Evolutionary conservation across 108 stramenopile genomes (phyloP), one percentile per base, ranked within the genome.

Genomic region (Parietichytrium sp.): DNA sequence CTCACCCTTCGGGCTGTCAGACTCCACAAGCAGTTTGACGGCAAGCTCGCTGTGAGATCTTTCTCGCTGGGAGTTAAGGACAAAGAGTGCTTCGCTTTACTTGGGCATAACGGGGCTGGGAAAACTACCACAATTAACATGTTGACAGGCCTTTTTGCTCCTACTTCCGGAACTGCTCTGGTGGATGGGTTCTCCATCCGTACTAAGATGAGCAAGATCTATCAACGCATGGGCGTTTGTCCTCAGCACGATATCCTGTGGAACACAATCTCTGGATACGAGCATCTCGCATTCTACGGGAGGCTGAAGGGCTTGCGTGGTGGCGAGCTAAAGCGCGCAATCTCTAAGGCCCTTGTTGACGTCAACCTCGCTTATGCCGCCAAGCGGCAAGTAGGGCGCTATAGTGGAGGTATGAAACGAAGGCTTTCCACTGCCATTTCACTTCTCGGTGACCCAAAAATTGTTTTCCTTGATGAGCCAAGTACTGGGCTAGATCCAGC

Each of bases 121-220:
- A 92, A 92, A 29, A 89, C 88, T 7, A 91, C 91, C 23, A 91
- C 91, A 12, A 96, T 99, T 48, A 87, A 85, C 52, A 95, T 96
- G 94, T 85, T 98, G n/a, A 95, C 96, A 18, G 97, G 98, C 27
- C 93, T 96, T 52, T 48, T 97, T 29, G 89, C 91, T 6, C 92
- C 95, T 27, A 95, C 95, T 3, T 83, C 86, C n/a, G 98, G 98
- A 26, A 85, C 89, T 72, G 95, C 94, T 25, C 82, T 15, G 18
- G 49, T 80, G 47, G 23, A 80, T 26, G 85, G 85, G 16, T 48
- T 49, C 13, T 23, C 36, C 30, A 10, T 86, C 36, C 4, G 18
- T 47, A 4, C 38, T 15, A 80, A 20, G 29, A 29, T 86, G 47
- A 23, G 36, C n/a, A 26, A 86, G 45, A 87, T 91, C 3, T 52